A percentile compares a stretch with the other conserved stretches of the same genome.
These are phyloP conservation scores for Colletotrichum scovillei DNA, from an alignment of 2,329 filamentous ascomycete genomes.

Conservation along the genomic window DNA sequence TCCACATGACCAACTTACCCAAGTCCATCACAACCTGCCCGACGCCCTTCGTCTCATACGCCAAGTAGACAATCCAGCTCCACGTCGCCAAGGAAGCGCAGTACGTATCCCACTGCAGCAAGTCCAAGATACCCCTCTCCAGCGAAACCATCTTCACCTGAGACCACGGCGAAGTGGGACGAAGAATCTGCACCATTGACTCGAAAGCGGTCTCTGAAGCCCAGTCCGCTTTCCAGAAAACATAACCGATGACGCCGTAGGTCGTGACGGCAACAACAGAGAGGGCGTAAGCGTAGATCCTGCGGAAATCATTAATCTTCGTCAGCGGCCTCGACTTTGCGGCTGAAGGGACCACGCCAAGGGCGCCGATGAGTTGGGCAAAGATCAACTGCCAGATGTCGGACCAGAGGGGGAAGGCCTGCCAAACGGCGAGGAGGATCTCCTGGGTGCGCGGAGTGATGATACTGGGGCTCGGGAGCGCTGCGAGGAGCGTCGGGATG, in stretches of 20 bases:
- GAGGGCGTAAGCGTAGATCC: constrained; percentile 32
- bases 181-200: constrained; percentile 30
- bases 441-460: constrained; percentile 36
- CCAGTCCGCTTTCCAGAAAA: background rate
- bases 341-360: background rate
- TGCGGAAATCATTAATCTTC: constrained; percentile 4
- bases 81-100: constrained; percentile 30
- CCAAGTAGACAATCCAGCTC: constrained; percentile 30
- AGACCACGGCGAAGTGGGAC: constrained; percentile 4
- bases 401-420: constrained; percentile 39
- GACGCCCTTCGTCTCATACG: constrained; percentile 13
- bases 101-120: constrained; percentile 41
- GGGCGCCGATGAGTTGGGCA: background rate
- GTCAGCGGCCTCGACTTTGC: background rate
- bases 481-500: constrained; percentile 36
- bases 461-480: constrained; percentile 34
- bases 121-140: constrained; percentile 25
- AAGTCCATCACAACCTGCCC: constrained; percentile 2
- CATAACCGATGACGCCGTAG: constrained; percentile 27
- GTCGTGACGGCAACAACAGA: constrained; percentile 7
- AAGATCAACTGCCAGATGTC: constrained; percentile 27
- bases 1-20: constrained; percentile 14
- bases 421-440: constrained; percentile 38
- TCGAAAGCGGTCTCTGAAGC: background rate
- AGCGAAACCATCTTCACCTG: constrained; percentile 16